These are phyloP conservation scores for Ganoderma leucocontextum DNA, from an alignment of 1,284 basidiomycete genomes.

Conservation along the genomic window DNA sequence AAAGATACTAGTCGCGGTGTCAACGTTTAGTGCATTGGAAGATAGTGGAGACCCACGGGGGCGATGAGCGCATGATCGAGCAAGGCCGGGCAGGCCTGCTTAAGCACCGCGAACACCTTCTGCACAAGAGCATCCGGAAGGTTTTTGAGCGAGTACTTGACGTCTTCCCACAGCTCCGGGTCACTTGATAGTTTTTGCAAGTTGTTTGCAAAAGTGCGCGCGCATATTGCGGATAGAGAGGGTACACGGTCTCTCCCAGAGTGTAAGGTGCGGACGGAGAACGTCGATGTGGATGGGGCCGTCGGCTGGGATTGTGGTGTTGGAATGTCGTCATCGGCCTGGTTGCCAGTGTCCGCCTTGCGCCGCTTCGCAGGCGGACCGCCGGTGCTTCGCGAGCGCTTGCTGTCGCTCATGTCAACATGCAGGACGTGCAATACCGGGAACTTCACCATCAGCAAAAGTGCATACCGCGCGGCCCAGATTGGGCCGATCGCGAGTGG, in stretches of 20 bases:
- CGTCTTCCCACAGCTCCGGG: conserved; percentile 47
- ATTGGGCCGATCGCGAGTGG: too few relatives aligned
- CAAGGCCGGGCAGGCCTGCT: conserved; percentile 55
- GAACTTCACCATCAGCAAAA: too few relatives aligned
- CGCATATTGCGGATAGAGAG: conserved; percentile 57
- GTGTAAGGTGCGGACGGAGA: conserved; percentile 54
- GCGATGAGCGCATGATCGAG: conserved; percentile 63
- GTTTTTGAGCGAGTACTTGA: conserved; percentile 50
- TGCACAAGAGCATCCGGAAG: conserved; percentile 63
- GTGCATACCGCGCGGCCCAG: too few relatives aligned
- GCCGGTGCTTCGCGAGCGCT: background rate
- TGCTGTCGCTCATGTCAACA: conserved; percentile 15
- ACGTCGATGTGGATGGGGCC: conserved; percentile 58
- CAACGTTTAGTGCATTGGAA: conserved; percentile 2
- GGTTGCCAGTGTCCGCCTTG: conserved; percentile 36
- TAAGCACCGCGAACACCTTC: conserved; percentile 59
- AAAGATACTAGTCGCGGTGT: conserved; percentile 55
- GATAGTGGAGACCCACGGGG: conserved; percentile 49
- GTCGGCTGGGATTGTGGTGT: conserved; percentile 44
- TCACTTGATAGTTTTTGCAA: conserved; percentile 51
- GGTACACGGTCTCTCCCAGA: conserved; percentile 42
- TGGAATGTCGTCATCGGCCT: conserved; percentile 50
- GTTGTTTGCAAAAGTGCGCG: conserved; percentile 58
- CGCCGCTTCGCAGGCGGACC: conserved; percentile 42
- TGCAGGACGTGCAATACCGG: too few relatives aligned